Percentiles rank a stretch among this genome's conserved stretches.
phyloP scores from a whole-genome alignment of 495 filamentous ascomycete species.

The Aspergillus nidulans region DNA sequence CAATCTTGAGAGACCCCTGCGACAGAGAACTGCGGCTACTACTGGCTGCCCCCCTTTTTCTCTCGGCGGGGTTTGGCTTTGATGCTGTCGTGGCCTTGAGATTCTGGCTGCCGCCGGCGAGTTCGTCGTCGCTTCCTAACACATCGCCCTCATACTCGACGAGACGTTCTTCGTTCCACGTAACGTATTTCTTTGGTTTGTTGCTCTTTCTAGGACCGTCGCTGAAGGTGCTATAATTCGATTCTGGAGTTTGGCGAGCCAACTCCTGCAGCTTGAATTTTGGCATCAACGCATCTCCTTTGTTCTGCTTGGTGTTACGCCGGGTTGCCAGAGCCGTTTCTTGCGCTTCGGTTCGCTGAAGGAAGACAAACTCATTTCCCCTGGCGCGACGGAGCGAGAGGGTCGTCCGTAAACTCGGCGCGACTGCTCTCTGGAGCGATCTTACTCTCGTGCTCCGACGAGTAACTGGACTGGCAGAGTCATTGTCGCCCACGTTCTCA shows the following conservation, averaged over 20 bases:
- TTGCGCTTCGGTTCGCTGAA: slow-evolving; percentile 55
- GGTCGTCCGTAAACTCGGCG: slow-evolving; percentile 35
- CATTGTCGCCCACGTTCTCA: slow-evolving; percentile 16
- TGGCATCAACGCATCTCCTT: slow-evolving; percentile 48
- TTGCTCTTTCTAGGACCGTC: not conserved
- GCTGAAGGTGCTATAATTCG: not conserved
- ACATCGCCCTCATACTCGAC: slow-evolving; percentile 29
- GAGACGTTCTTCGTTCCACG: slow-evolving; percentile 43
- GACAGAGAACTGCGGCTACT: slow-evolving; percentile 25
- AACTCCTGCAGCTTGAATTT: slow-evolving; percentile 43
- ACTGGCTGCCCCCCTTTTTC: slow-evolving; percentile 25
- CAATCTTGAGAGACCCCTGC: slow-evolving; percentile 19
- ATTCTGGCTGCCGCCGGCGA: slow-evolving; percentile 2
- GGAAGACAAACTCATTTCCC: slow-evolving; percentile 51
- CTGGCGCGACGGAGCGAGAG: slow-evolving; percentile 55
- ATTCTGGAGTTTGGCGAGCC: slow-evolving; percentile 17
- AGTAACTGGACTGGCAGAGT: slow-evolving; percentile 22
- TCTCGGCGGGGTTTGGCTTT: slow-evolving; percentile 15
- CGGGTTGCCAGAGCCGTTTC: slow-evolving; percentile 50
- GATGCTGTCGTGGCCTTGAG: slow-evolving; percentile 7
- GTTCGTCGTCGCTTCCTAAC: slow-evolving; percentile 16
- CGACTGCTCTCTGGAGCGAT: slow-evolving; percentile 20
- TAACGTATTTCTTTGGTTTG: slow-evolving; percentile 29
- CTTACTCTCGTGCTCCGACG: slow-evolving; percentile 44
- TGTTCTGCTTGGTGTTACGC: slow-evolving; percentile 55